Evolutionary conservation across 1,139 yeast genomes (phyloP).

Genomic region (Geotrichum klebahnii): DNA sequence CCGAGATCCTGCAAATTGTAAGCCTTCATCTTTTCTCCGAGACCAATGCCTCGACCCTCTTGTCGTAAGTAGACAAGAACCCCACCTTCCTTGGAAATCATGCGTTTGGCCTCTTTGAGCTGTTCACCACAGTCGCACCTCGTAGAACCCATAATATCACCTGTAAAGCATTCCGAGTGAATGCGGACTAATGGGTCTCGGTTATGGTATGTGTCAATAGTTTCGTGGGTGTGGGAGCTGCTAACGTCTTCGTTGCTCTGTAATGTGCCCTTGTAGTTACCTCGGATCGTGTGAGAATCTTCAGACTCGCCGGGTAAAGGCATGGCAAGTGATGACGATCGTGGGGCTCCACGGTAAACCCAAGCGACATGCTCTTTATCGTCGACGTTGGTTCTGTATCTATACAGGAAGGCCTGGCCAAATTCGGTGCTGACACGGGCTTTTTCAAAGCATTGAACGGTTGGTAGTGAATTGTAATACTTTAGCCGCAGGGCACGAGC

Average conservation of each 20-base stretch:
- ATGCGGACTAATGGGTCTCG: slow-evolving; percentile 62
- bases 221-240: not conserved
- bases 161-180: slow-evolving; percentile 97
- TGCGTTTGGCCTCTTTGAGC: slow-evolving; percentile 92
- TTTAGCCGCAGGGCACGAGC: slow-evolving; percentile 11
- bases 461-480: slow-evolving; percentile 48
- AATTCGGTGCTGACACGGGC: slow-evolving; percentile 91
- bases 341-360: slow-evolving; percentile 88
- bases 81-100: slow-evolving; percentile 86
- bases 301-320: slow-evolving; percentile 70
- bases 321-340: slow-evolving; percentile 68
- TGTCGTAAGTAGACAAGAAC: slow-evolving; percentile 94
- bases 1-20: slow-evolving; percentile 96
- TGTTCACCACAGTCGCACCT: slow-evolving; percentile 99
- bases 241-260: slow-evolving; percentile 47
- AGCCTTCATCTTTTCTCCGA: slow-evolving; percentile 94
- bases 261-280: slow-evolving; percentile 87
- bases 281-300: slow-evolving; percentile 91
- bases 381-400: slow-evolving; percentile 82
- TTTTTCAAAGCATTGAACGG: slow-evolving; percentile 82
- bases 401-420: slow-evolving; percentile 85
- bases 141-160: slow-evolving; percentile 98
- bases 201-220: not conserved
- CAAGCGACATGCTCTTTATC: slow-evolving; percentile 90
- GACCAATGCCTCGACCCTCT: slow-evolving; percentile 97